These are phyloP conservation scores for Penicillium herquei DNA, from an alignment of 495 filamentous ascomycete species.

Conservation along the genomic window DNA sequence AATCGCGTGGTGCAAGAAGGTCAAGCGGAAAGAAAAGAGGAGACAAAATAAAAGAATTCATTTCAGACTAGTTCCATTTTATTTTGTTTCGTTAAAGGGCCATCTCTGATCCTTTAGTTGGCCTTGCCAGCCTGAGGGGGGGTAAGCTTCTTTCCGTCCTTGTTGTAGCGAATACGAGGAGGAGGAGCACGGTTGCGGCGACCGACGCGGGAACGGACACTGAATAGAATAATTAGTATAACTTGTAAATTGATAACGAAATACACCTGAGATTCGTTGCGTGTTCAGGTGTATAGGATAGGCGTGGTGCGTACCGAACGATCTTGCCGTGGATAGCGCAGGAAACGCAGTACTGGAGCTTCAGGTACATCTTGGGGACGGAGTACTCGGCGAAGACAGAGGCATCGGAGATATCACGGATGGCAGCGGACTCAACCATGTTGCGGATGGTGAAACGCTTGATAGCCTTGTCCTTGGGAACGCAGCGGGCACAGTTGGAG, in stretches of 20 bases:
- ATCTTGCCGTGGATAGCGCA: conserved; percentile 99
- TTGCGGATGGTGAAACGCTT: conserved; percentile 99
- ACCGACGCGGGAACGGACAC: conserved; percentile 95
- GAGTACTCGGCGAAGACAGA: conserved; percentile 99
- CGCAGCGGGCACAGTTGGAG: conserved; percentile 99
- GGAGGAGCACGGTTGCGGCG: conserved; percentile 98
- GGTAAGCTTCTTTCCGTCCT: conserved; percentile 99
- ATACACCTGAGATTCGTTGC: too few species aligned
- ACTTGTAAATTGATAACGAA: neutral
- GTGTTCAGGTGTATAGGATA: neutral
- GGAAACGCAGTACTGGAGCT: conserved; percentile 99
- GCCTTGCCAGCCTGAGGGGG: conserved; percentile 79
- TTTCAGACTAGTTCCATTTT: conserved; percentile 42
- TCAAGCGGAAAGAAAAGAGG: conserved; percentile 23
- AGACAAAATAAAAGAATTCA: conserved; percentile 37
- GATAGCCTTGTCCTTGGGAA: conserved; percentile 99
- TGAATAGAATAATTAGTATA: conserved; percentile 37
- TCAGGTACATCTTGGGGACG: conserved; percentile 99
- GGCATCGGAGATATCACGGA: conserved; percentile 99
- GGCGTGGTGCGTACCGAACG: conserved; percentile 74
- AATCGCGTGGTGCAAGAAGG: conserved; percentile 6
- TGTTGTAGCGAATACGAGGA: conserved; percentile 97
- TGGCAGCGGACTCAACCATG: conserved; percentile 99
- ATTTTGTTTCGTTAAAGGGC: conserved; percentile 28
- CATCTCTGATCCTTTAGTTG: conserved; percentile 46